Percentiles rank a stretch among this genome's conserved stretches.
Conservation (phyloP, 441 rosid species). For the Capsella rubella region DNA sequence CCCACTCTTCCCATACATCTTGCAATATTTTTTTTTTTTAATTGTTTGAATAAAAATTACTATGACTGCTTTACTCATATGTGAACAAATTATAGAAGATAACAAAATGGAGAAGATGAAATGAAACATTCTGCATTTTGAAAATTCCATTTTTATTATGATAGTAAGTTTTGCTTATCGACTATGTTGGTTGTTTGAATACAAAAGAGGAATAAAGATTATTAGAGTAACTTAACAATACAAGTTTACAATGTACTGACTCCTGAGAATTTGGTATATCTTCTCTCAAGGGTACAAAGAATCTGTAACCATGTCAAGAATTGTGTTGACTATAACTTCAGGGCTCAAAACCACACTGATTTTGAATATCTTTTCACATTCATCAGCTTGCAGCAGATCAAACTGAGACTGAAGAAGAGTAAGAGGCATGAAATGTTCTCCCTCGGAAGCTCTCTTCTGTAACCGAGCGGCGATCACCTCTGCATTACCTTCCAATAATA, state of each 20-base stretch:
- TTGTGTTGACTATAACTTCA: slow-evolving; percentile 50
- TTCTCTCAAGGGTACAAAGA: not conserved
- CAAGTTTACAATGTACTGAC: not conserved
- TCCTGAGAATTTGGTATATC: not conserved
- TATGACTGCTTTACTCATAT: too few species aligned
- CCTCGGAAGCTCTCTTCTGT: slow-evolving; percentile 62
- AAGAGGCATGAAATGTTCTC: slow-evolving; percentile 80
- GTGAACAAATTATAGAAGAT: not conserved
- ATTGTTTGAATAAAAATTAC: too few species aligned
- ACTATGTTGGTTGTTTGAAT: not conserved
- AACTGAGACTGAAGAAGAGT: slow-evolving; percentile 81
- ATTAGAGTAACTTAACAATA: not conserved
- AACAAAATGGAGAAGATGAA: not conserved
- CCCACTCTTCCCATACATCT: not conserved
- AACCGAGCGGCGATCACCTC: slow-evolving; percentile 64
- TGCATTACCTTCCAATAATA: slow-evolving; percentile 61
- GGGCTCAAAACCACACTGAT: slow-evolving; percentile 62
- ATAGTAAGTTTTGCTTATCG: slow-evolving; percentile 9
- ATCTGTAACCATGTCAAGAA: slow-evolving; percentile 28
- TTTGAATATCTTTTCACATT: slow-evolving; percentile 56
- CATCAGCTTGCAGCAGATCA: slow-evolving; percentile 67
- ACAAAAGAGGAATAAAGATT: slow-evolving; percentile 2
- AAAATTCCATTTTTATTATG: not conserved
- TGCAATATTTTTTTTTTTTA: too few species aligned
- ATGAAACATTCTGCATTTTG: not conserved